These are phyloP conservation scores for Peziza echinospora DNA, from an alignment of 495 filamentous ascomycete genomes.

Conservation along the genomic window DNA sequence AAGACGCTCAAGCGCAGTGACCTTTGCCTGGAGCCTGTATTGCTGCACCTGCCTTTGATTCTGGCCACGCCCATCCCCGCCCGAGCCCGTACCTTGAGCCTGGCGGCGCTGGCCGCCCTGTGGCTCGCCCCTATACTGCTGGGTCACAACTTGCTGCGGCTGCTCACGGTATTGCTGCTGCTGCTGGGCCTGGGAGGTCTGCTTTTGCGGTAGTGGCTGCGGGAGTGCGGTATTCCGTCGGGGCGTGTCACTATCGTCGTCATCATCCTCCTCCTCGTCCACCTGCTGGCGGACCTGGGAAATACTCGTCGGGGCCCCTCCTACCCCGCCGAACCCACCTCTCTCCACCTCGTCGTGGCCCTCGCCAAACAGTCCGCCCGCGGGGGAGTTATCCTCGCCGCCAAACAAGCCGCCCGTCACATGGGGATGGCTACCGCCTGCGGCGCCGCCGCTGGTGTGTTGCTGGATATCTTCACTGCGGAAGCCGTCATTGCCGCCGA, in stretches of 20 bases:
- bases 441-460: too few species aligned
- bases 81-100: too few species aligned
- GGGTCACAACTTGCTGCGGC: not conserved
- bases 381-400: not conserved
- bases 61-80: not conserved
- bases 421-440: too few species aligned
- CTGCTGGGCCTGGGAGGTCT: slow-evolving; percentile 3
- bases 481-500: too few species aligned
- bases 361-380: not conserved
- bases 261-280: too few species aligned
- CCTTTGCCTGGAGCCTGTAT: slow-evolving; percentile 79
- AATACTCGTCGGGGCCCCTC: not conserved
- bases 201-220: slow-evolving; percentile 2
- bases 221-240: too few species aligned
- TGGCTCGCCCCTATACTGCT: slow-evolving; percentile 4
- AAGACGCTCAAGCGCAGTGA: slow-evolving; percentile 76
- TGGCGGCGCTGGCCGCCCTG: not conserved
- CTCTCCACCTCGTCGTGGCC: not conserved
- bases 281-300: not conserved
- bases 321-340: not conserved
- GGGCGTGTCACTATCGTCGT: too few species aligned
- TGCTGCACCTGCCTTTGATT: slow-evolving; percentile 25
- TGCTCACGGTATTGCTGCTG: slow-evolving; percentile 5
- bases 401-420: not conserved
- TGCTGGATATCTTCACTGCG: too few species aligned